These are phyloP conservation scores for Jatropha curcas DNA, from an alignment of 345 rosid species.

Conservation along the genomic window DNA sequence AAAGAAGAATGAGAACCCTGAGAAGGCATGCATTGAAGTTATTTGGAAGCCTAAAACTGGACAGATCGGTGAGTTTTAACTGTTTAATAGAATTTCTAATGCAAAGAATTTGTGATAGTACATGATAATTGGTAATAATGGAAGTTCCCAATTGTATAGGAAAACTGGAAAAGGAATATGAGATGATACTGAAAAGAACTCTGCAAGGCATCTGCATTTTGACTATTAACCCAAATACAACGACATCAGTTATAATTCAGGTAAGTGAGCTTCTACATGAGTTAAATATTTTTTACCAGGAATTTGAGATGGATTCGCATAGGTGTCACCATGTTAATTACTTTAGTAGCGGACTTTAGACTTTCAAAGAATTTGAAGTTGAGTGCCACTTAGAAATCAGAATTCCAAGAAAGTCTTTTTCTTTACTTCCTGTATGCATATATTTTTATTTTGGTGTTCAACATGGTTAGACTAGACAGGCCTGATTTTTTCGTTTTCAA, in stretches of 20 bases:
- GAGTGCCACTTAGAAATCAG: not conserved
- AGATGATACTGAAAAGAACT: slow-evolving; percentile 80
- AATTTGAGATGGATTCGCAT: not conserved
- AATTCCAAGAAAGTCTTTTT: not conserved
- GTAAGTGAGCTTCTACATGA: slow-evolving; percentile 27
- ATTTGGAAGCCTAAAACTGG: slow-evolving; percentile 95
- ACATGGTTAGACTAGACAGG: not conserved
- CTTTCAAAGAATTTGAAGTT: not conserved
- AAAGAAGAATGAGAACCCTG: slow-evolving; percentile 86
- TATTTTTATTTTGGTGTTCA: not conserved
- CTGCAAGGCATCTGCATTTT: slow-evolving; percentile 80
- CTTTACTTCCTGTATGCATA: not conserved
- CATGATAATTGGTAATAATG: no score
- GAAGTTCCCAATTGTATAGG: slow-evolving; percentile 41
- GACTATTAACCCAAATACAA: slow-evolving; percentile 82
- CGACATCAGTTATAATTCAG: slow-evolving; percentile 81
- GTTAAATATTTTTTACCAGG: not conserved
- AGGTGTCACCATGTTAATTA: not conserved
- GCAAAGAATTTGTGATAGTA: not conserved
- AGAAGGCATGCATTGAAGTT: slow-evolving; percentile 87
- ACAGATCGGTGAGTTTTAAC: slow-evolving; percentile 55
- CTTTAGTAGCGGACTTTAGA: not conserved
- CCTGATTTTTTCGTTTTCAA: not conserved
- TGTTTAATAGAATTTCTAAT: not conserved
- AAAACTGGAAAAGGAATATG: slow-evolving; percentile 71